Base-by-base conservation (phyloP, 2,329 filamentous ascomycete species). In the Orbilia ellipsospora region DNA sequence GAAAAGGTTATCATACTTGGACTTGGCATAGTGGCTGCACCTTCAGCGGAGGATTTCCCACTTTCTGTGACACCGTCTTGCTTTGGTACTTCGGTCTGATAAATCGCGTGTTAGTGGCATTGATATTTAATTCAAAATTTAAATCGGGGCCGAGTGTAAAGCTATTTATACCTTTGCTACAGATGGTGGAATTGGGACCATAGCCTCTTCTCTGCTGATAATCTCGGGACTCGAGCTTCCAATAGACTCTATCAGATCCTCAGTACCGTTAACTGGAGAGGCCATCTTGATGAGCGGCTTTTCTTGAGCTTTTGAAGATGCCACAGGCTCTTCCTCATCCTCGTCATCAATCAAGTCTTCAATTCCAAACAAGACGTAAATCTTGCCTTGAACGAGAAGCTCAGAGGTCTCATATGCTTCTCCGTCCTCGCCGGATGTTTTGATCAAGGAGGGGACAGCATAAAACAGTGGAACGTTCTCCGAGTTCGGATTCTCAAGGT, bases 1-100 rank as follows among this genome's bases (percentile, higher is more conserved):
- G 72, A 75, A 69, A 60, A 65, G 65, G 64, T 64, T 48, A 52
- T 75, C 72, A 69, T 75, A 75, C 72, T 75, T 75, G 61, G 62
- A 68, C 68, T 51, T 69, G 59, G 64, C 72, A 75, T 48, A 73
- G 69, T 75, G 31, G 63, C 64, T 75, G 72, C 72, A 75, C 72
- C 64, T 69, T 69, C 20, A 56, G 40, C 31, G 61, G 70, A 48
- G 59, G 52, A 52, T 18, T 44, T 64, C 64, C 40, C 42, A 69
- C 48, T 61, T 69, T 60, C 64, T 15, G 52, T 20, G 20, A 15
- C 15, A 36, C 12, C 31, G 15, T 26, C 15, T 26, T 36, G 20
- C 20, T 28, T 13, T 23, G 51, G 6, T 23, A 36, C 16, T n/a
- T 51, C 16, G 23, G 4, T 45, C 57, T 67, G 18, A 3, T 8